Evolutionary conservation across 164 flowering plant genomes (phyloP).

Genomic region (Magnolia officinalis): DNA sequence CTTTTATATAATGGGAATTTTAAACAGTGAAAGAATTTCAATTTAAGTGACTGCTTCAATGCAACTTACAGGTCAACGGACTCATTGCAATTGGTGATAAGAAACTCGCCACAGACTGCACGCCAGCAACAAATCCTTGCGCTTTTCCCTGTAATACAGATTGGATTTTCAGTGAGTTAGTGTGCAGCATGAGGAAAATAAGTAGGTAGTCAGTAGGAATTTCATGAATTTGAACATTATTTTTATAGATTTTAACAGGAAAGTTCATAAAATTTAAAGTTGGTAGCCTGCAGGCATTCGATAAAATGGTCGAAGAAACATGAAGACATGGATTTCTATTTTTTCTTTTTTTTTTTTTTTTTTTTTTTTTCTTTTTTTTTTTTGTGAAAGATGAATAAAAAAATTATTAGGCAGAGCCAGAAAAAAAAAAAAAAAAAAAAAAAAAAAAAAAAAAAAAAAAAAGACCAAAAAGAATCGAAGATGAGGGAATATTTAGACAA

Average conservation of each 20-base stretch:
- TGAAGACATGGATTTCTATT: background rate
- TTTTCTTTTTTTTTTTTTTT: no score
- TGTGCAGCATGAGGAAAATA: background rate
- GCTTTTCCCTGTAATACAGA: slow-evolving; percentile 61
- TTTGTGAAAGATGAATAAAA: no score
- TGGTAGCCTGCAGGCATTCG: background rate
- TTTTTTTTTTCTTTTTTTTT: no score
- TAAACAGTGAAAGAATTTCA: background rate
- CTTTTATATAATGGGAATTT: background rate
- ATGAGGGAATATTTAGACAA: background rate
- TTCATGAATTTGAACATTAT: background rate
- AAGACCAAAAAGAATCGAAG: no score
- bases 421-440: no score
- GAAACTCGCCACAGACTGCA: slow-evolving; percentile 67
- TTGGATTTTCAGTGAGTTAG: background rate
- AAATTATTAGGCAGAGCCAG: no score
- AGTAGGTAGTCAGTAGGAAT: background rate
- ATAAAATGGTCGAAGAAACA: background rate
- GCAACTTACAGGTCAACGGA: slow-evolving; percentile 72
- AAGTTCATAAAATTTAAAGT: background rate
- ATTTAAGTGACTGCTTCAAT: background rate
- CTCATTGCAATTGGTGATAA: slow-evolving; percentile 81
- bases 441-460: no score
- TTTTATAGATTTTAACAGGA: background rate
- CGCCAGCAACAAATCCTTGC: slow-evolving; percentile 80